Percentiles rank a stretch among this genome's conserved stretches.
Evolutionary conservation across 768 basidiomycete genomes (phyloP).

Genomic region (Amanita subjunquillea): DNA sequence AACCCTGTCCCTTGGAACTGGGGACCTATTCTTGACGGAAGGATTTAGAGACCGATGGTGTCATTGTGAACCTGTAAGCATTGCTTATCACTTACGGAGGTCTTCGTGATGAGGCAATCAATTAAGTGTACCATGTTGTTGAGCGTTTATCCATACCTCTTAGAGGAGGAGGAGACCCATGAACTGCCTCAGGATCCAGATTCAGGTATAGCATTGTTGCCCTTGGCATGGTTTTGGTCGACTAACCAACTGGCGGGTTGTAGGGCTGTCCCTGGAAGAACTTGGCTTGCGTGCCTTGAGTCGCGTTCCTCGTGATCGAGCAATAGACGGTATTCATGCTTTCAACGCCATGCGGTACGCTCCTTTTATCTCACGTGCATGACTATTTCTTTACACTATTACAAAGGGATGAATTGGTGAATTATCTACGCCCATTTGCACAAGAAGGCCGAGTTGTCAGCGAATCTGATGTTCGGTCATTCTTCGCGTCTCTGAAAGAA

Average conservation of each 20-base stretch:
- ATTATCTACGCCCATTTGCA: constrained; percentile 71
- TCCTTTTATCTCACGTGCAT: neutral
- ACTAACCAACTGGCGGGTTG: constrained; percentile 2
- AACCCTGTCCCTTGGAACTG: constrained; percentile 35
- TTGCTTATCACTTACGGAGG: neutral
- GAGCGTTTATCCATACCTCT: constrained; percentile 43
- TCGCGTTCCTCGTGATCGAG: constrained; percentile 66
- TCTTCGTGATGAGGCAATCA: neutral
- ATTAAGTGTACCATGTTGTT: constrained; percentile 51
- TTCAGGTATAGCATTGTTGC: constrained; percentile 35
- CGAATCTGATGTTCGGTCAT: constrained; percentile 58
- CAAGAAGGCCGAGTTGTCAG: constrained; percentile 65
- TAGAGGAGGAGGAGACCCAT: constrained; percentile 76
- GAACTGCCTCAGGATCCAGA: constrained; percentile 85
- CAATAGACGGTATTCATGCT: constrained; percentile 76
- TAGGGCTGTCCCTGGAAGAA: constrained; percentile 74
- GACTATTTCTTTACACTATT: constrained; percentile 2
- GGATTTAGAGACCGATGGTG: constrained; percentile 79
- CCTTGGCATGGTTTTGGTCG: neutral
- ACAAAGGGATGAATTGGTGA: constrained; percentile 61
- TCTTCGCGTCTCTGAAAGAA: constrained; percentile 49
- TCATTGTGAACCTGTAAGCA: constrained; percentile 44
- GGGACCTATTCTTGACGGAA: constrained; percentile 68
- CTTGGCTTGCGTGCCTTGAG: constrained; percentile 72
- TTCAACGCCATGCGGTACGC: constrained; percentile 76